Evolutionary conservation across 148 eudicot genomes (phyloP).

Genomic region (Persicaria tinctoria): DNA sequence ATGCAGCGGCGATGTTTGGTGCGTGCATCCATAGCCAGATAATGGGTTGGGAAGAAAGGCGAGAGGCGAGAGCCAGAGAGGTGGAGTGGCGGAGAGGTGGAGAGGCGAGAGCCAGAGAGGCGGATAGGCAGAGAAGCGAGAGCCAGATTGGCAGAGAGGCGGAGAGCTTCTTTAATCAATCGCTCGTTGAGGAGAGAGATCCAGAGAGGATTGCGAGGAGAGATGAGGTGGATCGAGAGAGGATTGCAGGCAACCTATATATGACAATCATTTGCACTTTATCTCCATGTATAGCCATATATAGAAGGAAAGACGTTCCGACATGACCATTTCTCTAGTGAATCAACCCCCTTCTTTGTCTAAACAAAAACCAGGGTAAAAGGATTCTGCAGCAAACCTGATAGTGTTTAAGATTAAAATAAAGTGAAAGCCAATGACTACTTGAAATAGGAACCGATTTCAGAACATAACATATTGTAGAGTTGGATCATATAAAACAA

Average conservation of each 20-base stretch:
- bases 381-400: constrained; percentile 41
- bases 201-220: too few relatives aligned
- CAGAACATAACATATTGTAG: neutral
- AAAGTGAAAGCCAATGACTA: neutral
- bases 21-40: too few relatives aligned
- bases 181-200: too few relatives aligned
- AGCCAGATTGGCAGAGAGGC: too few relatives aligned
- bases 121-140: too few relatives aligned
- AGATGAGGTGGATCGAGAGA: too few relatives aligned
- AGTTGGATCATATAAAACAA: neutral
- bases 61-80: too few relatives aligned
- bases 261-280: constrained; percentile 61
- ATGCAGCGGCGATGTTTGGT: too few relatives aligned
- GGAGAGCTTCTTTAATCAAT: too few relatives aligned
- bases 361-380: constrained; percentile 75
- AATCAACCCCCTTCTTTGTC: constrained; percentile 84
- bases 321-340: neutral
- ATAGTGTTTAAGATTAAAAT: neutral
- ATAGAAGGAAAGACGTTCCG: constrained; percentile 58
- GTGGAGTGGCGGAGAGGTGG: too few relatives aligned
- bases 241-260: neutral
- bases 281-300: constrained; percentile 79
- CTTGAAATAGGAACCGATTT: neutral
- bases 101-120: too few relatives aligned
- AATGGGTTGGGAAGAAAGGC: too few relatives aligned